These are phyloP conservation scores for Microthlaspi erraticum DNA, from an alignment of 345 rosid species.

Conservation along the genomic window DNA sequence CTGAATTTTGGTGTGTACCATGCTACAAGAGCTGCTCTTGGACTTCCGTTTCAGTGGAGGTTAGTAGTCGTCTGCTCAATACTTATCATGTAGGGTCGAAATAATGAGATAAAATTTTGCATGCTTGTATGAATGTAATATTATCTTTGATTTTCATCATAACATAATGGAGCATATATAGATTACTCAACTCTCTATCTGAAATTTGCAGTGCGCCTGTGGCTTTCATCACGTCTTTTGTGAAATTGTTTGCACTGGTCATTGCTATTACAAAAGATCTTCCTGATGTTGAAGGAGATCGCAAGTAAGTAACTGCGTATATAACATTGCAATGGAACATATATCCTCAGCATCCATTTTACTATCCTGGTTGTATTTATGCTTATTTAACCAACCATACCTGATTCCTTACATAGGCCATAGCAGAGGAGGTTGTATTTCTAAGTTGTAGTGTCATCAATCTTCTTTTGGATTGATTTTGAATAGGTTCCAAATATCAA, in stretches of 20 bases:
- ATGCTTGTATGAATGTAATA: constrained; percentile 13
- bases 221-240: constrained; percentile 94
- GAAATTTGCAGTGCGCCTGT: constrained; percentile 77
- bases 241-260: constrained; percentile 86
- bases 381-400: background rate
- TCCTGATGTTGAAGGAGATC: constrained; percentile 97
- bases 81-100: background rate
- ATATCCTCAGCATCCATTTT: background rate
- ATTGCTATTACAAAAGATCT: constrained; percentile 97
- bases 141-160: constrained; percentile 13
- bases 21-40: constrained; percentile 94
- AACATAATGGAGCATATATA: background rate
- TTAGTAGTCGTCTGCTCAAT: constrained; percentile 34
- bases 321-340: background rate
- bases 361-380: background rate
- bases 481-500: constrained; percentile 86
- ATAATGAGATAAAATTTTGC: background rate
- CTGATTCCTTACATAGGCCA: background rate
- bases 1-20: constrained; percentile 93
- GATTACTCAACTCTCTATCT: constrained; percentile 4
- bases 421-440: background rate
- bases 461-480: background rate
- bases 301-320: constrained; percentile 64
- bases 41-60: constrained; percentile 94
- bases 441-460: background rate